Evolutionary conservation across 163 green algal genomes (phyloP).

Genomic region (Chlorella variabilis): DNA sequence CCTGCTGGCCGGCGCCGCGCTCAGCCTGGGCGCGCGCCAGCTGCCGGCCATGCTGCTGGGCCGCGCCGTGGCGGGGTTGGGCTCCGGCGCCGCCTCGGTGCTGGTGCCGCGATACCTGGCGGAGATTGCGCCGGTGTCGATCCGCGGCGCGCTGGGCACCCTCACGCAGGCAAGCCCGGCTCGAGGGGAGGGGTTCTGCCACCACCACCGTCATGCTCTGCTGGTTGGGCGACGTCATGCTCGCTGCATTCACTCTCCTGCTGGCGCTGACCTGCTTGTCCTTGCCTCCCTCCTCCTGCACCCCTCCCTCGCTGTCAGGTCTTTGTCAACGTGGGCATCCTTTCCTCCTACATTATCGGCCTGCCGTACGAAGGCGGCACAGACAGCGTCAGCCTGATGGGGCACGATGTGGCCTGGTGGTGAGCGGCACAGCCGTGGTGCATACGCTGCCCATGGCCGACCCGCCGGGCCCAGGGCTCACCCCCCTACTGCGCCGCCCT

Average conservation of each 20-base stretch:
- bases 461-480: no score
- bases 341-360: slow-evolving; percentile 56
- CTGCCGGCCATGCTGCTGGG: slow-evolving; percentile 35
- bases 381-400: slow-evolving; percentile 26
- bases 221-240: no score
- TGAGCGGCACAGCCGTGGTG: slow-evolving; percentile 1
- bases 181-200: no score
- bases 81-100: slow-evolving; percentile 59
- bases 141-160: slow-evolving; percentile 62
- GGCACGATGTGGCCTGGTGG: slow-evolving; percentile 60
- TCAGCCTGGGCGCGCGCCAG: neutral
- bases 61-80: slow-evolving; percentile 36
- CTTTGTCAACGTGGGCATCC: slow-evolving; percentile 67
- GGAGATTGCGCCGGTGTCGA: slow-evolving; percentile 59
- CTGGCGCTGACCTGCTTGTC: no score
- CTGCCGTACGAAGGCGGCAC: slow-evolving; percentile 48
- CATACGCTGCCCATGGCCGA: no score
- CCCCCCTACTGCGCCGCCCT: neutral
- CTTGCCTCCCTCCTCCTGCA: neutral
- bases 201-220: no score
- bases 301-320: no score
- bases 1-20: slow-evolving; percentile 21
- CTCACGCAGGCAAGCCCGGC: slow-evolving; percentile 58
- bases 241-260: no score
- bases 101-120: slow-evolving; percentile 66